Conservation (phyloP, 495 filamentous ascomycete species). For the Cairneyella variabilis region DNA sequence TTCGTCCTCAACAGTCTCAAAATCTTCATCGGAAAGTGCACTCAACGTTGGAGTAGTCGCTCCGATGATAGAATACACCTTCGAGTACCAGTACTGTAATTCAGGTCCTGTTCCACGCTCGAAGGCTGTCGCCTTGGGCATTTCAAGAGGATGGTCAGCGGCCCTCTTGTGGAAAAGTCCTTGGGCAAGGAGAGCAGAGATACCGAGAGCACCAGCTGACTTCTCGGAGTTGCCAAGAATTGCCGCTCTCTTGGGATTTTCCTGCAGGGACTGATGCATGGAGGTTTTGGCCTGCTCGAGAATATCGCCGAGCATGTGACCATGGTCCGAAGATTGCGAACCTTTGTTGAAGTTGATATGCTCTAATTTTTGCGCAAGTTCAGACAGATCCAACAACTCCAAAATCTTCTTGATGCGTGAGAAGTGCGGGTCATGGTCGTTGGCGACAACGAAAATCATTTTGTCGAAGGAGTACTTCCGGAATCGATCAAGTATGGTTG, state of each 20-base stretch:
- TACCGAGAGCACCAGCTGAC: slow-evolving; percentile 49
- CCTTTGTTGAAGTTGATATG: slow-evolving; percentile 76
- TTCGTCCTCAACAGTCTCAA: slow-evolving; percentile 40
- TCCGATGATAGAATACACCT: slow-evolving; percentile 59
- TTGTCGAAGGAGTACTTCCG: slow-evolving; percentile 57
- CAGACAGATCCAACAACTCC: slow-evolving; percentile 62
- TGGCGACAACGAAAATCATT: slow-evolving; percentile 72
- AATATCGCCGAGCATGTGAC: slow-evolving; percentile 45
- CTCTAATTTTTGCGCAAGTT: slow-evolving; percentile 57
- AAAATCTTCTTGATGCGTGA: slow-evolving; percentile 68
- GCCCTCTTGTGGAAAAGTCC: slow-evolving; percentile 67
- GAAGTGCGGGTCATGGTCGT: slow-evolving; percentile 65
- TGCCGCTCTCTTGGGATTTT: slow-evolving; percentile 49
- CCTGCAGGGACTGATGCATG: slow-evolving; percentile 55
- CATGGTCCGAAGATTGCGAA: slow-evolving; percentile 66
- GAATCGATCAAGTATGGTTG: slow-evolving; percentile 58
- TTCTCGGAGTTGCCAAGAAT: slow-evolving; percentile 33
- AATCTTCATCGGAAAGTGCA: slow-evolving; percentile 39
- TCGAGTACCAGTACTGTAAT: slow-evolving; percentile 66
- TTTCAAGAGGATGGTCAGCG: slow-evolving; percentile 66
- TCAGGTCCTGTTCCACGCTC: slow-evolving; percentile 70
- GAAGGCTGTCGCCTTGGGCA: slow-evolving; percentile 65
- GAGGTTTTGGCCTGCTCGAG: slow-evolving; percentile 46
- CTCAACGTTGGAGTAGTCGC: slow-evolving; percentile 45
- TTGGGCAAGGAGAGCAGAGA: slow-evolving; percentile 68